Conservation (phyloP, 768 basidiomycete species). For the Pleurotus giganteus region DNA sequence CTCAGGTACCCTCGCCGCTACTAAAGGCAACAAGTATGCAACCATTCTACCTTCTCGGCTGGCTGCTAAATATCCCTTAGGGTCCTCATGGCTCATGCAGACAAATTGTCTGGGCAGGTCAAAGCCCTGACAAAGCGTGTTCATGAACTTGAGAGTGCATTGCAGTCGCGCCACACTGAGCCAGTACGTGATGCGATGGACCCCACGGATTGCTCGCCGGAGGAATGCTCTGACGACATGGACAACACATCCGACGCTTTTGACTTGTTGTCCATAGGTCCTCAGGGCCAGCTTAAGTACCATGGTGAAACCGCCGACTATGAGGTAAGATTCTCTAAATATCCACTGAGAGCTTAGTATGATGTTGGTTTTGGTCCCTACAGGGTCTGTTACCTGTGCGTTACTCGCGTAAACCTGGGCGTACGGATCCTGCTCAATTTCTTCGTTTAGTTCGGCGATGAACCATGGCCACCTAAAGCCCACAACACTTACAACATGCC, state of each 20-base stretch:
- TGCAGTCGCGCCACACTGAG: slow-evolving; percentile 15
- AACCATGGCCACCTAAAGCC: slow-evolving; percentile 10
- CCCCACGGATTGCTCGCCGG: background rate
- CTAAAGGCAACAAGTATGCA: slow-evolving; percentile 54
- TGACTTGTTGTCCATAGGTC: slow-evolving; percentile 48
- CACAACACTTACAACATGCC: slow-evolving; percentile 35
- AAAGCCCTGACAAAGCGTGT: slow-evolving; percentile 39
- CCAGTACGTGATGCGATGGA: background rate
- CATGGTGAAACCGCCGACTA: slow-evolving; percentile 49
- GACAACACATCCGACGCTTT: slow-evolving; percentile 36
- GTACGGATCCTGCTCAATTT: background rate
- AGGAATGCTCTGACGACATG: slow-evolving; percentile 12
- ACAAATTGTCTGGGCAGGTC: slow-evolving; percentile 46
- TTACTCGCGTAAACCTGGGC: background rate
- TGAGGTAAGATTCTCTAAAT: slow-evolving; percentile 33
- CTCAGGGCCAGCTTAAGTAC: slow-evolving; percentile 47
- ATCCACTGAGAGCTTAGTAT: too few relatives aligned
- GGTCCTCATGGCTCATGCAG: slow-evolving; percentile 50
- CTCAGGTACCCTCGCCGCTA: slow-evolving; percentile 47
- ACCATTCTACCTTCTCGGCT: background rate
- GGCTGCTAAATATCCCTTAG: slow-evolving; percentile 21
- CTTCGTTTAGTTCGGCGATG: slow-evolving; percentile 13
- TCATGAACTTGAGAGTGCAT: slow-evolving; percentile 43
- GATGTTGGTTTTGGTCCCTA: slow-evolving; percentile 29
- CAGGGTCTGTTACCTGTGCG: slow-evolving; percentile 36